phyloP scores from a whole-genome alignment of 371 early-diverging fungal species.

The Mortierella sp. region DNA sequence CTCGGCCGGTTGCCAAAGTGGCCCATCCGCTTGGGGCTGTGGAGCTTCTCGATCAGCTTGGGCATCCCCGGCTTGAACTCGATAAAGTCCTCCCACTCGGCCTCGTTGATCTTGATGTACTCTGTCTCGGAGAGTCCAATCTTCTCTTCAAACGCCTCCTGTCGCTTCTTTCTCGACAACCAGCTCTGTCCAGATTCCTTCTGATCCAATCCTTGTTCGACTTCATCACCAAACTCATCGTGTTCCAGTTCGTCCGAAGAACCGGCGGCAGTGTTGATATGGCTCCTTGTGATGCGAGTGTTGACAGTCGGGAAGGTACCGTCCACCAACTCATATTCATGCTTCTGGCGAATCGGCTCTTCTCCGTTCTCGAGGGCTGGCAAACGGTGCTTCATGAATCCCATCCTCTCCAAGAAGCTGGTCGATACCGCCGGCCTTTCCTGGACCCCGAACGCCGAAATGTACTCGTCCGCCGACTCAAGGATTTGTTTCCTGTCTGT shows the following conservation, averaged over 20 bases:
- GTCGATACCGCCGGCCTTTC: constrained; percentile 53
- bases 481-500: constrained; percentile 34
- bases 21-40: constrained; percentile 49
- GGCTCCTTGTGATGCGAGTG: constrained; percentile 45
- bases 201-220: background rate
- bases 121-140: constrained; percentile 41
- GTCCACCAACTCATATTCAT: constrained; percentile 46
- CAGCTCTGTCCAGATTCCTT: background rate
- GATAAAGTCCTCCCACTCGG: constrained; percentile 56
- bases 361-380: constrained; percentile 22
- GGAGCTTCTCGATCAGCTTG: constrained; percentile 52
- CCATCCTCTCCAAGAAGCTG: constrained; percentile 57
- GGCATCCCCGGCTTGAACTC: constrained; percentile 53
- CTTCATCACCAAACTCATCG: constrained; percentile 10
- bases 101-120: constrained; percentile 51
- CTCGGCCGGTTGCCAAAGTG: constrained; percentile 53
- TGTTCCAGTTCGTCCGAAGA: background rate
- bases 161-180: constrained; percentile 45
- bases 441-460: constrained; percentile 44
- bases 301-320: constrained; percentile 51
- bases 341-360: constrained; percentile 3
- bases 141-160: constrained; percentile 39
- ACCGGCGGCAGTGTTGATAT: background rate
- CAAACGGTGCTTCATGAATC: constrained; percentile 41
- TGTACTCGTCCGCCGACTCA: constrained; percentile 48